A percentile compares a stretch with the other conserved stretches of the same genome.
Conservation (phyloP, 495 filamentous ascomycete species). For the Elaphomyces granulatus region DNA sequence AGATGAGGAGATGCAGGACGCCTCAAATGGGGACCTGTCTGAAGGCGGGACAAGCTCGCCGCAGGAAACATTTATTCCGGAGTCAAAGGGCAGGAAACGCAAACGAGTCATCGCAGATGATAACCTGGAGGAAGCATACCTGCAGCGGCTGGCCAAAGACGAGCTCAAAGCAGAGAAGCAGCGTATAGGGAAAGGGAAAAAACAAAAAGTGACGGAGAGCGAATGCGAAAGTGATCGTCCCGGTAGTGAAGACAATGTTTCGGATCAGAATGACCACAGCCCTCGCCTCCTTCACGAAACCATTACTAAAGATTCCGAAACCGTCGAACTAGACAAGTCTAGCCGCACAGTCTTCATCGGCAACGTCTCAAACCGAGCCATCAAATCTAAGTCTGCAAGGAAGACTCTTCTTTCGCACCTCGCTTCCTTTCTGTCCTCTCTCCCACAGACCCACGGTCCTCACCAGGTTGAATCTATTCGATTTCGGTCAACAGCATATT, state of each 20-base stretch:
- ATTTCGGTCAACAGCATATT: slow-evolving; percentile 83
- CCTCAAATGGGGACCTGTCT: slow-evolving; percentile 1
- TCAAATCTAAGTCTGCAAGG: slow-evolving; percentile 65
- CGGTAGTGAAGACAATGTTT: slow-evolving; percentile 15
- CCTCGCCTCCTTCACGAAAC: slow-evolving; percentile 44
- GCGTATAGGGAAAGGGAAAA: slow-evolving; percentile 10
- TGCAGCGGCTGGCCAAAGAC: slow-evolving; percentile 53
- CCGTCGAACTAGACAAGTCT: slow-evolving; percentile 64
- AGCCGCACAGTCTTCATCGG: slow-evolving; percentile 83
- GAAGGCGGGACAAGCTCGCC: background rate
- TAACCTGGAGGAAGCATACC: slow-evolving; percentile 68
- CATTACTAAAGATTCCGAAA: slow-evolving; percentile 22
- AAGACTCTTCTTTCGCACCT: slow-evolving; percentile 61
- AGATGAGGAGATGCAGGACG: slow-evolving; percentile 30
- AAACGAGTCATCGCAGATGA: slow-evolving; percentile 58
- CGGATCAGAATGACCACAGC: slow-evolving; percentile 10
- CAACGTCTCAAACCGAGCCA: slow-evolving; percentile 71
- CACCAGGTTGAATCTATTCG: slow-evolving; percentile 80
- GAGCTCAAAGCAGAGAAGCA: slow-evolving; percentile 37
- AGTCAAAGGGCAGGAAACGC: slow-evolving; percentile 48
- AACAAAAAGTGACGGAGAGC: slow-evolving; percentile 8
- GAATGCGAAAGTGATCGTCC: slow-evolving; percentile 7
- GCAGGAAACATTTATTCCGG: slow-evolving; percentile 16
- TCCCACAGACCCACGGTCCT: slow-evolving; percentile 27
- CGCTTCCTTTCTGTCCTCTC: slow-evolving; percentile 35